Evolutionary conservation across 352 stramenopile genomes (phyloP).

Genomic region (Phytophthora foliorum): DNA sequence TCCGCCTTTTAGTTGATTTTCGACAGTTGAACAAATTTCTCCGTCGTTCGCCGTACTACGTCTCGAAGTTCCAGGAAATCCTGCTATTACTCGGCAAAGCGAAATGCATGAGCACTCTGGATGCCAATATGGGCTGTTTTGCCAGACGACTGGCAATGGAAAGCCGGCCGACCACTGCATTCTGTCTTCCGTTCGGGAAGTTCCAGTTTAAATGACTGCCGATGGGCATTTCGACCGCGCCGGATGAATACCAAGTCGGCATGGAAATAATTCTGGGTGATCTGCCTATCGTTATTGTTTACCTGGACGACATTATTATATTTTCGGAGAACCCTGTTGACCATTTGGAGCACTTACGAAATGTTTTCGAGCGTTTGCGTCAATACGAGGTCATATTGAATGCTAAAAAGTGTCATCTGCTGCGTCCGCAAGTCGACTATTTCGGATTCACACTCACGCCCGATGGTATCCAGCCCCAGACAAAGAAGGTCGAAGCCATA

Average conservation of each 20-base stretch:
- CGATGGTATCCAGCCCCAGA: neutral
- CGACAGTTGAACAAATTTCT: neutral
- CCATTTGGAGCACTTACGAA: neutral
- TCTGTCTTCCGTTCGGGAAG: too few species aligned
- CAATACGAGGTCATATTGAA: neutral
- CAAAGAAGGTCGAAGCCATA: neutral
- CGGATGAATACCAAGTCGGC: too few species aligned
- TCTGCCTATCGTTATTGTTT: too few species aligned
- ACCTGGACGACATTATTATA: too few species aligned
- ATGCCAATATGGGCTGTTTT: neutral
- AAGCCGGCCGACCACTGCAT: neutral
- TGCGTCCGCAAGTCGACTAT: neutral
- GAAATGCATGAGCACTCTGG: neutral
- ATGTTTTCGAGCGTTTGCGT: neutral
- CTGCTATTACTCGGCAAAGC: slow-evolving; percentile 5
- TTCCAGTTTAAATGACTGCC: too few species aligned
- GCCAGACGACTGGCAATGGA: neutral
- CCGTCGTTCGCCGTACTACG: neutral
- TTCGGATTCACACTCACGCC: neutral
- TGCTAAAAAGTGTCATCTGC: neutral
- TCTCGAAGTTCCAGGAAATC: slow-evolving; percentile 8
- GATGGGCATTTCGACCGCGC: too few species aligned
- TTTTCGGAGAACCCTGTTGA: neutral
- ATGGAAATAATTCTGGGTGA: too few species aligned
- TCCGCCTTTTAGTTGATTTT: slow-evolving; percentile 13